phyloP scores from a whole-genome alignment of 176 grass and related monocot species.

The Pharus latifolius region DNA sequence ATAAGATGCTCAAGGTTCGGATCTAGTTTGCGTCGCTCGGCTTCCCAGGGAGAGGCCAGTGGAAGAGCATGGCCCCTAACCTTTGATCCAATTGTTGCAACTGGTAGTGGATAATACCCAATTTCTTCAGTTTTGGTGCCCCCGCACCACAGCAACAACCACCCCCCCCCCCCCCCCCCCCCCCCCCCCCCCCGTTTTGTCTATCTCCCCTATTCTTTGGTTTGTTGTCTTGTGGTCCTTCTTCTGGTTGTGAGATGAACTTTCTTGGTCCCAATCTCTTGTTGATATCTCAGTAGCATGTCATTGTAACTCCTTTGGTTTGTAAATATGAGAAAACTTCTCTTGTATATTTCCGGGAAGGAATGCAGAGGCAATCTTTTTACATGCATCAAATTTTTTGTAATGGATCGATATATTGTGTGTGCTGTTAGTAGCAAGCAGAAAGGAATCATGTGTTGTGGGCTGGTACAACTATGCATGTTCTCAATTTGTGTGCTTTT shows the following conservation, averaged over 20 bases:
- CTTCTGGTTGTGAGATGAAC: slow-evolving; percentile 16
- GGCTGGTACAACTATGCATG: slow-evolving; percentile 7
- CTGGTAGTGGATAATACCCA: slow-evolving; percentile 26
- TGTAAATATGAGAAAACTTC: slow-evolving; percentile 48
- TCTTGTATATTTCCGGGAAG: slow-evolving; percentile 21
- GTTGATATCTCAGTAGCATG: slow-evolving; percentile 18
- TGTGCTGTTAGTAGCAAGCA: slow-evolving; percentile 20
- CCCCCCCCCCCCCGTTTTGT: slow-evolving; percentile 1
- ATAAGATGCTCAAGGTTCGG: slow-evolving; percentile 47
- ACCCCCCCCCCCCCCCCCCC: too few species aligned
- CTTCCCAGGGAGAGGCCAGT: slow-evolving; percentile 58
- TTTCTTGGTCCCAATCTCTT: neutral
- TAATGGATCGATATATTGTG: neutral
- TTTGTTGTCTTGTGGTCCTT: slow-evolving; percentile 11
- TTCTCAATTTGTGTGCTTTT: neutral
- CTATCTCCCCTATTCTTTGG: neutral
- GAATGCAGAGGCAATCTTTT: neutral
- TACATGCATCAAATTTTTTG: neutral
- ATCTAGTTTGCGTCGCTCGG: slow-evolving; percentile 35
- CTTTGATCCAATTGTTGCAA: slow-evolving; percentile 40
- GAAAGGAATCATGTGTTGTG: neutral
- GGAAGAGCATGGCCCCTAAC: slow-evolving; percentile 59
- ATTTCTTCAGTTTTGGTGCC: slow-evolving; percentile 8
- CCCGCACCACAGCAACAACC: too few species aligned
- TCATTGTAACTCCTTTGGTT: neutral